These are phyloP conservation scores for Aspergillus hortae DNA, from an alignment of 2,329 filamentous ascomycete species.

Conservation along the genomic window DNA sequence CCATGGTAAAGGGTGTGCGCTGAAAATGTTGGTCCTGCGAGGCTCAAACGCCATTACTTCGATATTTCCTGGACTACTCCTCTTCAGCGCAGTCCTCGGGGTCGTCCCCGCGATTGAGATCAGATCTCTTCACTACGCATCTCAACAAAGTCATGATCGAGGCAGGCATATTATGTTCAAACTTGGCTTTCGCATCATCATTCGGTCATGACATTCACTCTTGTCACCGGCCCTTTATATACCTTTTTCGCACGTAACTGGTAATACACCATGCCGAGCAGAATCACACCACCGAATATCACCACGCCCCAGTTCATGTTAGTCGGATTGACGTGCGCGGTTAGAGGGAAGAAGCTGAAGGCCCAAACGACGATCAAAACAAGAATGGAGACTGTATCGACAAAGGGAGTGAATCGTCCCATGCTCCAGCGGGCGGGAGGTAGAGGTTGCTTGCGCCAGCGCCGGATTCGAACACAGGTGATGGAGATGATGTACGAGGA, in stretches of 20 bases:
- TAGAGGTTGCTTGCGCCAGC: constrained; percentile 28
- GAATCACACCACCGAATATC: constrained; percentile 24
- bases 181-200: too few relatives aligned
- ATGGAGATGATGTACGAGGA: constrained; percentile 52
- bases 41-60: too few relatives aligned
- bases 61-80: too few relatives aligned
- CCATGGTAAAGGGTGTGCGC: too few relatives aligned
- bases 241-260: constrained; percentile 20
- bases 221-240: constrained; percentile 29
- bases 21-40: too few relatives aligned
- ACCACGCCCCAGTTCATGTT: constrained; percentile 29
- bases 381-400: constrained; percentile 34
- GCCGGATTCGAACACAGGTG: constrained; percentile 47
- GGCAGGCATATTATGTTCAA: too few relatives aligned
- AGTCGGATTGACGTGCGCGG: constrained; percentile 10
- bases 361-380: constrained; percentile 22
- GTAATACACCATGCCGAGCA: constrained; percentile 26
- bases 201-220: constrained; percentile 14
- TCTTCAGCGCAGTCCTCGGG: too few relatives aligned
- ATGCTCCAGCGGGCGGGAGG: constrained; percentile 32
- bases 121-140: too few relatives aligned
- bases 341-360: constrained; percentile 27
- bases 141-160: too few relatives aligned
- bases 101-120: too few relatives aligned
- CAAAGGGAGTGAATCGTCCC: constrained; percentile 33